A percentile compares a stretch with the other conserved stretches of the same genome.
Evolutionary conservation across 2,329 filamentous ascomycete genomes (phyloP).

Genomic region (Cordyceps farinosa): DNA sequence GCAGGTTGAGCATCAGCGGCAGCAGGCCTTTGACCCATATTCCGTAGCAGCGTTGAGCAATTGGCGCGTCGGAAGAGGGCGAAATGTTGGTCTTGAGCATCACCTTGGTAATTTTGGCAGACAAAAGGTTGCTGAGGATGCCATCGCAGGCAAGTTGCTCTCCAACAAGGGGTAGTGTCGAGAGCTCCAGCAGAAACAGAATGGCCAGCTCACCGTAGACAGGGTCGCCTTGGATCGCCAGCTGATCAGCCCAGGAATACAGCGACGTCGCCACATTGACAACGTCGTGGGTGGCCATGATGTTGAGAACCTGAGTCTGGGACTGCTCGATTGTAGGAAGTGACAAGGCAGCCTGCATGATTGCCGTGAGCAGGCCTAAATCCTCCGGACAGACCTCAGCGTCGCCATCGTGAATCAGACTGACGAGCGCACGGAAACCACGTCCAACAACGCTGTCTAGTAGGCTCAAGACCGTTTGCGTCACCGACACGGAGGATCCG

Average conservation of each 20-base stretch:
- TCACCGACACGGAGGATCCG: conserved; percentile 42
- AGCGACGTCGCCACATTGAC: conserved; percentile 79
- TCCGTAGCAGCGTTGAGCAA: conserved; percentile 70
- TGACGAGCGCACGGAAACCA: conserved; percentile 78
- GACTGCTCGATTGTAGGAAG: conserved; percentile 72
- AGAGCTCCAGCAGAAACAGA: conserved; percentile 83
- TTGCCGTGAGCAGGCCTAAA: conserved; percentile 79
- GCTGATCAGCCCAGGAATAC: conserved; percentile 88
- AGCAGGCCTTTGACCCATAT: conserved; percentile 90
- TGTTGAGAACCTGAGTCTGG: conserved; percentile 66
- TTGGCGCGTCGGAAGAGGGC: conserved; percentile 70
- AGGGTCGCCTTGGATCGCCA: conserved; percentile 75
- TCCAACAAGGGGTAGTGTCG: conserved; percentile 73
- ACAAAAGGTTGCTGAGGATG: conserved; percentile 72
- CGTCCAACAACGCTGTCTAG: conserved; percentile 74
- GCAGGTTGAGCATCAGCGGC: conserved; percentile 82
- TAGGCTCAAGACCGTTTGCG: conserved; percentile 70
- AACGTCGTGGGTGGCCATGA: conserved; percentile 66
- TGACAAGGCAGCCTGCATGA: conserved; percentile 78
- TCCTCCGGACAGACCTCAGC: conserved; percentile 66
- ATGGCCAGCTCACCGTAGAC: conserved; percentile 91
- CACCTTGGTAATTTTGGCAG: conserved; percentile 73
- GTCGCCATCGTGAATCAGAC: conserved; percentile 74
- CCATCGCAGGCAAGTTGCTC: conserved; percentile 89
- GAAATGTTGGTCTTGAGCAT: conserved; percentile 69